Base-by-base conservation (phyloP, 2,329 filamentous ascomycete genomes). In the Clonostachys chloroleuca region DNA sequence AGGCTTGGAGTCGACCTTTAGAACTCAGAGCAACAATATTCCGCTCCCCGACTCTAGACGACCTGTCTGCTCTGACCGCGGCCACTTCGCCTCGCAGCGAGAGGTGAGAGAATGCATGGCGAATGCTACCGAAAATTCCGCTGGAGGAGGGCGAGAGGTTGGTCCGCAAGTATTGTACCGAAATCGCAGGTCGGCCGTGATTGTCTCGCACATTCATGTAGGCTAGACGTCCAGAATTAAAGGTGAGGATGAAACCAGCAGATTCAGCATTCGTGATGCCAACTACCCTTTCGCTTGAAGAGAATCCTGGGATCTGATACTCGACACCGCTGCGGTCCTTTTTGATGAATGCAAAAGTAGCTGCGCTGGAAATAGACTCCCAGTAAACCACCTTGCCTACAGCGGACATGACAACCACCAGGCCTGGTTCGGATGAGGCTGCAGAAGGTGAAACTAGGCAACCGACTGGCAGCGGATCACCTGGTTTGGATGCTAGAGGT, bases 351-450 rank as follows among this genome's bases (percentile, higher is more conserved):
- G 88, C 89, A 47, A 95, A 77, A 1, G 89, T 90, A 37, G 91
- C 88, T 10, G 90, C 91, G 64, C 84, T 91, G 47, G 92, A 91
- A 52, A 97, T 88, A 37, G 90, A 95, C 63, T 97, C 94, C 91
- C 94, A 97, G 65, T 94, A 97, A 41, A 89, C 85, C 45, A 97
- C 83, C 64, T 86, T 92, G 45, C 94, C 94, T 43, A 78, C 91
- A 16, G 81, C 81, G 12, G 92, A 88, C 70, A 92, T 89, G 36
- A 97, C 78, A 36, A 96, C 80, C 30, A 99, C 82, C 36, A 99
- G 77, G 3, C 94, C 94, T 34, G 92, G 87, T 56, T 95, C 88
- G 43, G 83, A 81, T n/a, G 81, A 83, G 5, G 85, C 84, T 12
- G 87, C 84, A 6, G 89, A 87, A 44, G 87, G 85, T 0, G 88